A percentile compares a stretch with the other conserved stretches of the same genome.
These are phyloP conservation scores for Platanthera zijinensis DNA, from an alignment of 106 monocot genomes.

Conservation along the genomic window DNA sequence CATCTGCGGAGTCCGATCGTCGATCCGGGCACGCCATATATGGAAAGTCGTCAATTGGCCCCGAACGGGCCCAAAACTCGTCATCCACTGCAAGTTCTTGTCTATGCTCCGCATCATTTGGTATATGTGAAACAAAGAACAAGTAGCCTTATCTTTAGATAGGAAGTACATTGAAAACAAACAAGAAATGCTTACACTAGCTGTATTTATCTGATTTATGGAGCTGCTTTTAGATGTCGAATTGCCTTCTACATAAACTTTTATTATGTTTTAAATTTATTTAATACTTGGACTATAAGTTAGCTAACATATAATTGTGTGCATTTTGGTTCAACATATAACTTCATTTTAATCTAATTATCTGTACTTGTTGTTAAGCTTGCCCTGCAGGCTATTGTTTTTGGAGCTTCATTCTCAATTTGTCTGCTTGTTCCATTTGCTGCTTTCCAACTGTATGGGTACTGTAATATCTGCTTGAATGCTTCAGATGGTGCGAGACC, in stretches of 20 bases:
- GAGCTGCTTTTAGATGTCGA: not conserved
- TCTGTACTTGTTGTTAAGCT: slow-evolving; percentile 26
- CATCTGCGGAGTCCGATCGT: no score
- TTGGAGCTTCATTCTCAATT: slow-evolving; percentile 23
- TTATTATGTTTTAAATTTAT: not conserved
- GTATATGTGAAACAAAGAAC: no score
- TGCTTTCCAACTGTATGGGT: slow-evolving; percentile 79
- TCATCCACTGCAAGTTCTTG: no score
- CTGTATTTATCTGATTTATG: not conserved
- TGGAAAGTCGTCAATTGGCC: no score
- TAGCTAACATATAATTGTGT: not conserved
- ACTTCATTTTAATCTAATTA: not conserved
- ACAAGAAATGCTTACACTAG: not conserved
- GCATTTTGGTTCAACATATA: not conserved
- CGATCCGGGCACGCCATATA: no score
- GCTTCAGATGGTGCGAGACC: slow-evolving; percentile 41
- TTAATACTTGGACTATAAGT: not conserved
- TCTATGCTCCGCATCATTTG: no score
- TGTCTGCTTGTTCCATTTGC: slow-evolving; percentile 63
- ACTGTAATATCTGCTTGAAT: slow-evolving; percentile 50
- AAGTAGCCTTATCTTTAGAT: not conserved
- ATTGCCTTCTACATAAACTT: not conserved
- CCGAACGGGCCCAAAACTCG: no score
- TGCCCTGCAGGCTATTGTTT: slow-evolving; percentile 33
- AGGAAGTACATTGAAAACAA: not conserved